Evolutionary conservation across 108 stramenopile genomes (phyloP), one percentile per base, ranked within the genome.

Genomic region (Bacterosira constricta): DNA sequence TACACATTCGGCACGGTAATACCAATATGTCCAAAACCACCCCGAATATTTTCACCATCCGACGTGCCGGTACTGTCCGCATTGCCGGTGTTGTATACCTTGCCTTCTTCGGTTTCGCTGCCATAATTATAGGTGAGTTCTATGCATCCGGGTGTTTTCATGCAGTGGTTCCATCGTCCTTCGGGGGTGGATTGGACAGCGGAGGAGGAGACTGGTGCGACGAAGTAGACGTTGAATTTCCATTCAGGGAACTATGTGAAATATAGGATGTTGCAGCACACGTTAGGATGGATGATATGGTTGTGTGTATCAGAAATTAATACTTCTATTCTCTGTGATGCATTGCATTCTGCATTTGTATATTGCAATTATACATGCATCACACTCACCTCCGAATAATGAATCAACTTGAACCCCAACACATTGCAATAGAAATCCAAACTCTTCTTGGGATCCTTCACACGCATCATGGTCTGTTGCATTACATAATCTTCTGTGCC

Each of bases 381-480:
- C 49, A 21, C 49, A 31, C 64, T 59, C 25, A 66, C 73, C 65
- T 83, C 79, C 3, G 64, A 66, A 57, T 75, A 80, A 60, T 75
- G 72, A 56, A 83, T 64, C 49, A 83, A 65, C 35, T 45, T 56
- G 51, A 83, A 83, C 3, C 83, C 83, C 18, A 83, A 56, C 4
- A 81, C 63, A 21, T 83, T 68, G 58, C 79, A 81, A 83, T 91
- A 95, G 71, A 95, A 94, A 13, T 82, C 71, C 55, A 96, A 60
- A 26, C 69, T 67, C n/a, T 79, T 76, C 17, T 73, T 66, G 26
- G 88, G 83, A 79, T 96, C 92, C 42, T 87, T 88, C 10, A 95
- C 79, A 8, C 92, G 84, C 3, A 96, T 63, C 93, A 95, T 95
- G 15, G 87, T 91, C 70, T 97, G 97, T 50, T 91, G 90, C 88